Base-by-base conservation (phyloP, 2,329 filamentous ascomycete species). In the Penicillium sp. region DNA sequence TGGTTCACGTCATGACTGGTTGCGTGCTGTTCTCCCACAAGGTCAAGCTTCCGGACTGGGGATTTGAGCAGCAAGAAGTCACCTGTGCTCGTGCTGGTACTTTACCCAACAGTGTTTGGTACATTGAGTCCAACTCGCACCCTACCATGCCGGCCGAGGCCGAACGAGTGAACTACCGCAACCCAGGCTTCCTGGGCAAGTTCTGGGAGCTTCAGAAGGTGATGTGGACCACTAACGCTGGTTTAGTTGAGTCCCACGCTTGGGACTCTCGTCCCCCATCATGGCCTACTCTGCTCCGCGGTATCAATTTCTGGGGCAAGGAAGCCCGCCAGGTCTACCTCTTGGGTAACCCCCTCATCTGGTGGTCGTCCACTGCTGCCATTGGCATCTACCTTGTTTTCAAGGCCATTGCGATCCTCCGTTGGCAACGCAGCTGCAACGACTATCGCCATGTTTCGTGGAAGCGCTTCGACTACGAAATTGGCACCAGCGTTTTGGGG, bases 241-340 rank as follows among this genome's bases (percentile, higher is more conserved):
- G 95, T 44, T 86, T 99, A 49, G 91, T 95, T 26, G 95, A 99
- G 70, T 96, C 93, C 19, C 95, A 99, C 72, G 92, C 93, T 52
- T 99, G 96, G 95, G 95, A 99, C 74, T 98, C 95, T 47, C 90
- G 95, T 46, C 95, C 95, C 31, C 86, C 87, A 33, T 93, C 92
- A 7, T 99, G 95, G 95, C 95, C 95, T 23, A 85, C 96, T 56
- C 86, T 99, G 52, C 86, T 86, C 65, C 91, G 95, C 61, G 95
- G 95, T 69, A 99, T 99, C 83, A 99, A 99, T 81, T 99, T 99
- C 83, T 99, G 95, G 95, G 92, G 93, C 64, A 92, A 90, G 69
- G 85, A 97, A 69, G 84, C 96, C 75, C 91, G 92, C 60, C 95
- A 99, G 75, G 92, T 99, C 67, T 99, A 99, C 76, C 88, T 99